Percentiles rank a stretch among this genome's conserved stretches.
These are phyloP conservation scores for Teratosphaeria gauchensis DNA, from an alignment of 2,329 filamentous ascomycete genomes.

Conservation along the genomic window DNA sequence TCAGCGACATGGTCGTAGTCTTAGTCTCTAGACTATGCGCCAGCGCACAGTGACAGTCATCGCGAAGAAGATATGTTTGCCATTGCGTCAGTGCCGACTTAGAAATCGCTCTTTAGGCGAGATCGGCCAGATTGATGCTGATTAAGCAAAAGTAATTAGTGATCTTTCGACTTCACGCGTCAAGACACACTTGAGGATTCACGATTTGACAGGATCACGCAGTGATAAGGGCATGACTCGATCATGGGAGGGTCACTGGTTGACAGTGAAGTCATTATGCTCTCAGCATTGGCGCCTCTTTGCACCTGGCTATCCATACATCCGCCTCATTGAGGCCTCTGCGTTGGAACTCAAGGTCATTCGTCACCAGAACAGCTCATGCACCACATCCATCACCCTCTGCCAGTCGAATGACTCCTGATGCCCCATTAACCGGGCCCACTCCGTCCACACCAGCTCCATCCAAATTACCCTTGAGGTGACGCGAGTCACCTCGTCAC, in stretches of 20 bases:
- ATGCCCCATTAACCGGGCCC: no score
- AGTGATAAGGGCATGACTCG: background rate
- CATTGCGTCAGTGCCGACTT: background rate
- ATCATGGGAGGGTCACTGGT: no score
- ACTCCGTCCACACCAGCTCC: background rate
- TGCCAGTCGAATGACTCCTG: background rate
- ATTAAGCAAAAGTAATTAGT: background rate
- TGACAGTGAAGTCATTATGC: no score
- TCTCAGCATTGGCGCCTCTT: no score
- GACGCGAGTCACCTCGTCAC: background rate
- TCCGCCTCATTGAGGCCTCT: background rate
- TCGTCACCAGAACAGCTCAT: background rate
- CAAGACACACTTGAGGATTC: background rate
- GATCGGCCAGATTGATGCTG: background rate
- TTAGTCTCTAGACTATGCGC: background rate
- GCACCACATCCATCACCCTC: background rate
- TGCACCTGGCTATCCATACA: no score
- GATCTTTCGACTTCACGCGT: background rate
- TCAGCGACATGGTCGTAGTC: constrained; percentile 1
- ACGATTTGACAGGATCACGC: background rate
- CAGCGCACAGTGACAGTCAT: background rate
- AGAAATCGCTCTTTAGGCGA: background rate
- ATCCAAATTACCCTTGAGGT: background rate
- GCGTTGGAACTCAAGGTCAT: background rate
- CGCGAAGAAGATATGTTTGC: background rate